A percentile compares a stretch with the other conserved stretches of the same genome.
Conservation (phyloP, 257 asterid species). For the Euphrasia confusa region DNA sequence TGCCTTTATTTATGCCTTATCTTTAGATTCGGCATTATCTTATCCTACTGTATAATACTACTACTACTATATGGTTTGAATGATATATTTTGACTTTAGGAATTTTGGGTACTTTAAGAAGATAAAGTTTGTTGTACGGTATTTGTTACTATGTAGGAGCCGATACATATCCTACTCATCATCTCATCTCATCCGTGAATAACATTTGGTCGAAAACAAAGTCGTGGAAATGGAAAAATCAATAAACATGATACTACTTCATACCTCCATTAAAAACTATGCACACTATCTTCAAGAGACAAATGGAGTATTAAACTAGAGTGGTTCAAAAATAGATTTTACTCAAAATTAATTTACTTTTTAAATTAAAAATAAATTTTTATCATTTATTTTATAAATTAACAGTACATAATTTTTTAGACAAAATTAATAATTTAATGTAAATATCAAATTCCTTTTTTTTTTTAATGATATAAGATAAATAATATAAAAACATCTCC, state of each 20-base stretch:
- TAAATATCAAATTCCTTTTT: too few species aligned
- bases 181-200: neutral
- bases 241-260: slow-evolving; percentile 15
- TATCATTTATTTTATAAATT: too few species aligned
- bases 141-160: slow-evolving; percentile 9
- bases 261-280: too few species aligned
- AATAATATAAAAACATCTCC: too few species aligned
- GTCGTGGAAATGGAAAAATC: neutral
- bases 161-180: slow-evolving; percentile 47
- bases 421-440: too few species aligned
- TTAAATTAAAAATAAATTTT: too few species aligned
- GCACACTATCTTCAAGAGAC: too few species aligned
- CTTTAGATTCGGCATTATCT: slow-evolving; percentile 58
- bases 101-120: slow-evolving; percentile 26
- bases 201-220: neutral
- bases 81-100: slow-evolving; percentile 38
- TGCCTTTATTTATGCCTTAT: slow-evolving; percentile 39
- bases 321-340: too few species aligned
- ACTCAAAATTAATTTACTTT: too few species aligned
- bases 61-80: slow-evolving; percentile 26
- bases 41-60: slow-evolving; percentile 15
- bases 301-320: too few species aligned
- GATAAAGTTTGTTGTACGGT: slow-evolving; percentile 36
- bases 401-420: too few species aligned
- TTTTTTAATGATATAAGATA: too few species aligned